Evolutionary conservation across 2,329 filamentous ascomycete genomes (phyloP).

Genomic region (Ophiostoma montium): DNA sequence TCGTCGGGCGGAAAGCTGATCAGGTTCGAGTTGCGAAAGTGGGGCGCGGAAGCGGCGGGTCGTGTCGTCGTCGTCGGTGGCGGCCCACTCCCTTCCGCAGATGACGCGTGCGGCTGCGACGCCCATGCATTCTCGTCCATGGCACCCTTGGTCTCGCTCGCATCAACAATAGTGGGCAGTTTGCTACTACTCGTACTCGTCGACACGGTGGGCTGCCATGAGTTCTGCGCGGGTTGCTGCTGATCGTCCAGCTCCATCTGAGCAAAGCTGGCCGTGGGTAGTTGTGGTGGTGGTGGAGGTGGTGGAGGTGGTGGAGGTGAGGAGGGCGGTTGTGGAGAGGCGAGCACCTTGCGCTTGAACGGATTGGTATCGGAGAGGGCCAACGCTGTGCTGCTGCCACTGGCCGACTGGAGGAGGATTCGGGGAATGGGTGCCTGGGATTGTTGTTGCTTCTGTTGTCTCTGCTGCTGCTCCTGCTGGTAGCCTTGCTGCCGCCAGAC

Average conservation of each 20-base stretch:
- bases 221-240: constrained; percentile 23
- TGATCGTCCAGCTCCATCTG: constrained; percentile 28
- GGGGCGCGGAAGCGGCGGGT: neutral
- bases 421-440: constrained; percentile 18
- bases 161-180: constrained; percentile 12
- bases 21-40: constrained; percentile 11
- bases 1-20: constrained; percentile 21
- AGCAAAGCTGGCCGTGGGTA: constrained; percentile 24
- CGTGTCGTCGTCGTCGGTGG: neutral
- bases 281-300: constrained; percentile 17
- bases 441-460: neutral
- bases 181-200: too few species aligned
- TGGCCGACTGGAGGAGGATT: constrained; percentile 19
- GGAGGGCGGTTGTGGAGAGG: constrained; percentile 10
- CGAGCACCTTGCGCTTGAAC: constrained; percentile 34
- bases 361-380: constrained; percentile 32
- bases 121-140: constrained; percentile 23
- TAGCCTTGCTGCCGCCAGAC: constrained; percentile 19
- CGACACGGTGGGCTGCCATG: too few species aligned
- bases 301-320: constrained; percentile 16
- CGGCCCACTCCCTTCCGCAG: neutral
- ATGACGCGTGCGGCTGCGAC: constrained; percentile 12
- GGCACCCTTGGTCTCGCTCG: constrained; percentile 18
- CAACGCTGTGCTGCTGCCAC: constrained; percentile 7
- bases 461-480: neutral